Base-by-base conservation (phyloP, 2,329 filamentous ascomycete species). In the Scedosporium minutisporum region DNA sequence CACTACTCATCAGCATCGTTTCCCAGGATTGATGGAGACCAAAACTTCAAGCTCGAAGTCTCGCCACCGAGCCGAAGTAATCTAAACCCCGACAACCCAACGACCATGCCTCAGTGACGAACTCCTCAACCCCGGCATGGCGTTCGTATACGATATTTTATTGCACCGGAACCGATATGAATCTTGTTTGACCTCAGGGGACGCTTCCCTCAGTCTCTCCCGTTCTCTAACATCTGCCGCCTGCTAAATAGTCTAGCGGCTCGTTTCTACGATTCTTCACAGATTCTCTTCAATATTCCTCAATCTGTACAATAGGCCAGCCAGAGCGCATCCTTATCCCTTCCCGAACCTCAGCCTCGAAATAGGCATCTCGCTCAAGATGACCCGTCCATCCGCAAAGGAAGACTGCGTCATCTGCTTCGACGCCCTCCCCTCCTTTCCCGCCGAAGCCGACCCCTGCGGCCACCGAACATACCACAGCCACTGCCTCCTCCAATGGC, bases 331-430 rank as follows among this genome's bases (percentile, higher is more conserved):
- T 51, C 10, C 6, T n/a, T n/a, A 51, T 57, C 51, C 51, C 18
- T 27, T 57, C 21, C 12, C 51, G 25, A 18, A 53, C 21, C 21
- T 53, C 21, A 53, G 6, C 48, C 18, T 46, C 14, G 16, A 46
- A 44, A 46, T 14, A 46, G 18, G 42, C 48, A 27, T 55, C 65
- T 65, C 48, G 29, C 58, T 57, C 62, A 29, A 60, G 65, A 67
- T 27, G 65, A 69, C 60, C 65, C 29, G 29, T 33, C 29, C 29
- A 7, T 69, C 63, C 58, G 64, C 23, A 46, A 63, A 42, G 23
- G 69, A 72, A 65, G 85, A 82, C 69, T 97, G 93, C 73, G 91
- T 96, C 66, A 95, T 97, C 73, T 97, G 93, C 73, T 85, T 97
- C 65, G 89, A 93, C 63, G 71, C 77, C 51, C 60, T 62, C 29